These are phyloP conservation scores for Aspergillus niger DNA, from an alignment of 2,329 filamentous ascomycete genomes.

Conservation along the genomic window DNA sequence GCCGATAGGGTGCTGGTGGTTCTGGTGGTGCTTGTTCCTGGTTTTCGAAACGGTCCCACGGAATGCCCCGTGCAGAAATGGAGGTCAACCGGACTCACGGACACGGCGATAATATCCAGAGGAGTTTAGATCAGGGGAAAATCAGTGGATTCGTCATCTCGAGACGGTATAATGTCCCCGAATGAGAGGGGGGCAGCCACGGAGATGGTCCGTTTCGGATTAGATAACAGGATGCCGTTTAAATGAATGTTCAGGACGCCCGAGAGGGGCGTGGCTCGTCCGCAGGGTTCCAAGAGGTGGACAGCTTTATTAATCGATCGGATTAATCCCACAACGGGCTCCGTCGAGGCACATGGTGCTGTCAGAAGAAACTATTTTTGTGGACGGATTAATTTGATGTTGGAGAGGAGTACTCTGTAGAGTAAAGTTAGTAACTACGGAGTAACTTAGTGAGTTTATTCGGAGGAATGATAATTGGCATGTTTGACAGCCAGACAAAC, in stretches of 20 bases:
- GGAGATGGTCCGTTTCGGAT: constrained; percentile 8
- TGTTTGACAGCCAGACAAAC: not conserved
- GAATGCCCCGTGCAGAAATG: constrained; percentile 7
- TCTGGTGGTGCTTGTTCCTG: not conserved
- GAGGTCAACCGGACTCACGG: not conserved
- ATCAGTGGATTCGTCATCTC: constrained; percentile 8
- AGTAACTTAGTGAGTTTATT: no score
- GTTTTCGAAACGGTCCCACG: constrained; percentile 7
- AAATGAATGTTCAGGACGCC: not conserved
- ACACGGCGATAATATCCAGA: not conserved
- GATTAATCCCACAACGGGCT: not conserved
- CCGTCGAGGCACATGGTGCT: not conserved
- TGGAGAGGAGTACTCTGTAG: not conserved
- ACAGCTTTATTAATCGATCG: not conserved
- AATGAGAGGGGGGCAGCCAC: not conserved
- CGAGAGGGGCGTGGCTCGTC: not conserved
- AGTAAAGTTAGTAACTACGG: not conserved
- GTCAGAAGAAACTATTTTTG: not conserved
- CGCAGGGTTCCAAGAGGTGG: not conserved
- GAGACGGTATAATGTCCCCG: not conserved
- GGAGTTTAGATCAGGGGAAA: constrained; percentile 1
- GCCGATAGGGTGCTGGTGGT: constrained; percentile 2
- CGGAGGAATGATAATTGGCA: no score
- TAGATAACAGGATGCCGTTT: constrained; percentile 3
- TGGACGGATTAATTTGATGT: not conserved